Evolutionary conservation across 192 early-diverging fungal species (phyloP), one percentile per base, ranked within the genome.

Genomic region (Ramicandelaber brevisporus): DNA sequence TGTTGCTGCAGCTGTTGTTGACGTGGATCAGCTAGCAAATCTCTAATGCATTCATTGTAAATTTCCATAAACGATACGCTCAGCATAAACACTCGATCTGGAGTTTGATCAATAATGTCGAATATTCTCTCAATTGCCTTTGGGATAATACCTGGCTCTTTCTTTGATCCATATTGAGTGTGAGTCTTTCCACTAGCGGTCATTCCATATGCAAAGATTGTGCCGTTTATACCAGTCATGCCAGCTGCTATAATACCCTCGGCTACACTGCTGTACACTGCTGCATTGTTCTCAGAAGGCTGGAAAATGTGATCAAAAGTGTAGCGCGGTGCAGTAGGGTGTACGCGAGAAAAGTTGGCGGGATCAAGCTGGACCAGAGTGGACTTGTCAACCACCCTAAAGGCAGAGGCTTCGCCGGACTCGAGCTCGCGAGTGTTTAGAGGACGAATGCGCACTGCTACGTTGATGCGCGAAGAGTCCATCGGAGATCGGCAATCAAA

Each of bases 51-150:
- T 44, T 92, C 86, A 50, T 92, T 92, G 53, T 99, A 99, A 21
- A 99, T 96, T 46, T 99, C 93, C 34, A 99, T 38, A 48, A 93
- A 99, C 16, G 79, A 83, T n/a, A 95, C 93, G 29, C 85, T 70
- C 20, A 99, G 41, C 14, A 95, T 47, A 35, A 77, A 99, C 47
- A 87, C 79, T 8, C 76, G 68, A 12, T 66, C 59, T 4, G 29
- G 18, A 17, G 51, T 50, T 14, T 29, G 30, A 13, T 44, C 41
- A 16, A 59, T 48, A 14, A 46, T 42, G 10, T 44, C 33, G 42
- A 77, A 77, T 31, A 80, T 64, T 33, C 71, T 50, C 2, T 50
- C 43, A 14, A 75, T 64, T 3, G 77, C 65, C 18, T 64, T 57
- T 22, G 54, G 55, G 22, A 76, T 78, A 20, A 80, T 60, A 0